Evolutionary conservation across 805 yeast species (phyloP), one percentile per base, ranked within the genome.

Genomic region (Cyberlindnera nakhonratchasimensis): DNA sequence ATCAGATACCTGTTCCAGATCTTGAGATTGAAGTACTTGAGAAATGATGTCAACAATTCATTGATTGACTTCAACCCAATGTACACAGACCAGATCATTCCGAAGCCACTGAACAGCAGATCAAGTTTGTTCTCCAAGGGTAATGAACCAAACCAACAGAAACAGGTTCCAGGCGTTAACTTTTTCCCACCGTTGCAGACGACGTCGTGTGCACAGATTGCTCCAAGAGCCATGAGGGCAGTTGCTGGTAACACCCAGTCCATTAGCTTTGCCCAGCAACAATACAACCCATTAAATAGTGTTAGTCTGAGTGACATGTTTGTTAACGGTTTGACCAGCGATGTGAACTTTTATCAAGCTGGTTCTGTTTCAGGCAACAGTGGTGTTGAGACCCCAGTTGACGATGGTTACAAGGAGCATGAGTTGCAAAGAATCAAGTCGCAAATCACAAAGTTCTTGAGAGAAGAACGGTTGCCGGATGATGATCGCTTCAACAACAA

Each of bases 1-100:
- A 58, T 61, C 23, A 56, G 63, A 47, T 58, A 61, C 30, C 43
- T 62, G n/a, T 62, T 62, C 47, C 61, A 58, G 44, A 51, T 62
- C 13, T 37, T 62, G 30, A 55, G 62, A 45, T 40, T 59, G 43
- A 59, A 53, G 45, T 60, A 52, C 40, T 45, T 61, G 39, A 50
- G 51, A 33, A 58, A 53, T 31, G 61, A 55, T 30, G 28, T 23
- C 18, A 42, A 20, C 32, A 40, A 34, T 16, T 21, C 37, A 3
- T n/a, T 53, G 34, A 44, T 53, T 21, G 60, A 54, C 22, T 57
- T 55, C 47, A 53, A 51, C 31, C 47, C 50, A 11, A 34, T 34
- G 25, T 51, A 53, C 36, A 54, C 58, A 9, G 61, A 57, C 4
- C 60, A 57, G 38, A 38, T 57, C 18, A 53, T 57, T 24, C 61